A percentile compares a stretch with the other conserved stretches of the same genome.
Evolutionary conservation across 1,284 basidiomycete genomes (phyloP).

Genomic region (Kalmanozyma brasiliensis): DNA sequence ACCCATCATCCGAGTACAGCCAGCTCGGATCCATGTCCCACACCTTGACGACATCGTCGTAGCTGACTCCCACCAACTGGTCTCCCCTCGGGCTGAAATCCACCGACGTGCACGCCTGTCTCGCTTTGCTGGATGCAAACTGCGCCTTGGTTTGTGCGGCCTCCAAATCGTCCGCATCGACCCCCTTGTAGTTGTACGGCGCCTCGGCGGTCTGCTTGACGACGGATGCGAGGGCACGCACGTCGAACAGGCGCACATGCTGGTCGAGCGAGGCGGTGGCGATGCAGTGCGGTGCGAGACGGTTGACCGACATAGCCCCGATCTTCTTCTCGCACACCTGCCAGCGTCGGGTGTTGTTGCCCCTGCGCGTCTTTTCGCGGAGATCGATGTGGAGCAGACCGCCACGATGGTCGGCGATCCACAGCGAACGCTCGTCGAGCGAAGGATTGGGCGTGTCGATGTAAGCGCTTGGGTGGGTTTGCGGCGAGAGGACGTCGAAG

Average conservation of each 20-base stretch:
- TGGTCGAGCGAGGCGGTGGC: conserved; percentile 65
- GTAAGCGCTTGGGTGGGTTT: conserved; percentile 47
- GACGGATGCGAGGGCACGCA: conserved; percentile 47
- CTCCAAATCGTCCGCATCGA: conserved; percentile 49
- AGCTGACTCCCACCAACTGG: conserved; percentile 59
- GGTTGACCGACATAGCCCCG: conserved; percentile 64
- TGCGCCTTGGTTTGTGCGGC: conserved; percentile 46
- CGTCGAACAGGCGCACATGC: conserved; percentile 62
- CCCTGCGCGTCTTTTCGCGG: conserved; percentile 35
- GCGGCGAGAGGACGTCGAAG: conserved; percentile 62
- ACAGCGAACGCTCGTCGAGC: conserved; percentile 58
- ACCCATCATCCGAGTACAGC: conserved; percentile 30
- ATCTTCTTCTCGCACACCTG: conserved; percentile 67
- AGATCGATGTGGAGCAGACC: conserved; percentile 62
- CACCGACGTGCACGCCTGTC: conserved; percentile 63
- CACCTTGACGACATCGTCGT: conserved; percentile 63
- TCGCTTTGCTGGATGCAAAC: conserved; percentile 39
- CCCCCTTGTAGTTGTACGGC: conserved; percentile 49
- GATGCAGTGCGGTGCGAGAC: conserved; percentile 50
- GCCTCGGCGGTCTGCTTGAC: conserved; percentile 39
- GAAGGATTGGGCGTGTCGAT: conserved; percentile 44
- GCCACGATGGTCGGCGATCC: conserved; percentile 66
- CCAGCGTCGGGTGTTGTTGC: conserved; percentile 51
- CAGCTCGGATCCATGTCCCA: conserved; percentile 34
- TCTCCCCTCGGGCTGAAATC: conserved; percentile 59